Conservation (phyloP, 2,329 filamentous ascomycete species). For the Diaporthe ilicicola region DNA sequence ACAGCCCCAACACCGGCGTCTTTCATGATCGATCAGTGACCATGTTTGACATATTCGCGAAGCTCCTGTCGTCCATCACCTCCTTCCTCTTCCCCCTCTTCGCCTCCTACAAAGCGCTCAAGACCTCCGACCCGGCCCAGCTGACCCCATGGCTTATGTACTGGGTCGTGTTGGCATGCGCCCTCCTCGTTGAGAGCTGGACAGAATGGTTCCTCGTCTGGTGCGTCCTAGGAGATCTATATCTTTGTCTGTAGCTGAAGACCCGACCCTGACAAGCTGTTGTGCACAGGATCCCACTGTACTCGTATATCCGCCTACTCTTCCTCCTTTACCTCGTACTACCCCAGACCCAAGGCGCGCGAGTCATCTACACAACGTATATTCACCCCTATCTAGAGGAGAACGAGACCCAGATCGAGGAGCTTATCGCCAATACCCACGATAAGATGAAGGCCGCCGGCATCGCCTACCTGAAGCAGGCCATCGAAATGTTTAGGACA, state of each 20-base stretch:
- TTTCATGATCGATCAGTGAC: constrained; percentile 32
- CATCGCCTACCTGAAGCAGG: constrained; percentile 76
- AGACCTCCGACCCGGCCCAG: constrained; percentile 87
- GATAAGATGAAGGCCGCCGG: constrained; percentile 81
- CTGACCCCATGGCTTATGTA: constrained; percentile 99
- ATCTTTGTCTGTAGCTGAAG: background rate
- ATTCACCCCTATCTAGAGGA: constrained; percentile 88
- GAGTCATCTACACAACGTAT: constrained; percentile 83
- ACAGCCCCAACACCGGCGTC: constrained; percentile 20
- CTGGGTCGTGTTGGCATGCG: constrained; percentile 90
- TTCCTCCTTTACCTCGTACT: constrained; percentile 94
- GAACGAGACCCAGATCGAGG: constrained; percentile 89
- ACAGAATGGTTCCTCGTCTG: constrained; percentile 86
- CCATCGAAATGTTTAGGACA: constrained; percentile 76
- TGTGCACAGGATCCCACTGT: constrained; percentile 80
- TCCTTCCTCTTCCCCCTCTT: constrained; percentile 96
- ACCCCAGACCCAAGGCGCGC: constrained; percentile 95
- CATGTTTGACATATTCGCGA: constrained; percentile 53
- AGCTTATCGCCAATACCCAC: constrained; percentile 84
- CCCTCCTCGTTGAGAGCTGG: constrained; percentile 86
- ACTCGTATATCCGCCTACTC: constrained; percentile 86
- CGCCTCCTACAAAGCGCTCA: constrained; percentile 97
- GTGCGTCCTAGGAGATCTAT: constrained; percentile 49
- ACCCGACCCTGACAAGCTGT: background rate
- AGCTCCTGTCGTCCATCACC: constrained; percentile 66